A percentile compares a stretch with the other conserved stretches of the same genome.
Conservation (phyloP, 768 basidiomycete genomes). For the Tulasnella sp. region DNA sequence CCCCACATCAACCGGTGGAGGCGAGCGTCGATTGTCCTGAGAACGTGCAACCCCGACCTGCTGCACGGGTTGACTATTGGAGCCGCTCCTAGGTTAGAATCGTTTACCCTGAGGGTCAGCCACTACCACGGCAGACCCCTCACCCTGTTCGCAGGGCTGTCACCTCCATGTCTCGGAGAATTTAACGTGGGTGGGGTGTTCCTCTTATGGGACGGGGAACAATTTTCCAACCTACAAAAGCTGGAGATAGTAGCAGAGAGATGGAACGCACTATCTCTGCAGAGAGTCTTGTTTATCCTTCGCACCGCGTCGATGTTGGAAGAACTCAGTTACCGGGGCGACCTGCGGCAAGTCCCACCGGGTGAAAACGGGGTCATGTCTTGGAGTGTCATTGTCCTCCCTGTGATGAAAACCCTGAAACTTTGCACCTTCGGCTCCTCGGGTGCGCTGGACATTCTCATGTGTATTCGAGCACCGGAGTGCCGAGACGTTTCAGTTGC, state of each 20-base stretch:
- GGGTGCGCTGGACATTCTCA: not conserved
- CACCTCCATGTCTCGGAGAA: not conserved
- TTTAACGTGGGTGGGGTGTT: not conserved
- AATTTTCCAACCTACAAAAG: not conserved
- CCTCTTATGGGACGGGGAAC: not conserved
- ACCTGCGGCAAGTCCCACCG: too few relatives aligned
- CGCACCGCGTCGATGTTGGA: not conserved
- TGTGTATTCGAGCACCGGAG: not conserved
- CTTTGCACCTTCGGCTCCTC: not conserved
- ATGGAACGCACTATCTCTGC: not conserved
- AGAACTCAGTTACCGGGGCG: not conserved
- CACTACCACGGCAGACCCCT: not conserved
- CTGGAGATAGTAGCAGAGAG: not conserved
- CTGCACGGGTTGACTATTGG: not conserved
- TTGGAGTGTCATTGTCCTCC: not conserved
- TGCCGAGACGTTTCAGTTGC: not conserved
- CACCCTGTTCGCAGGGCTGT: not conserved
- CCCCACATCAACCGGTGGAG: not conserved
- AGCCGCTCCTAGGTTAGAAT: not conserved
- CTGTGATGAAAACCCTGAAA: not conserved
- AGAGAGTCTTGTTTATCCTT: not conserved
- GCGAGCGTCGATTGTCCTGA: not conserved
- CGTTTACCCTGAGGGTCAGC: not conserved
- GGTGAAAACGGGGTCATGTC: not conserved
- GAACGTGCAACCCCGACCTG: not conserved